Conservation (phyloP, 192 early-diverging fungal genomes). For the Gonapodya sp. region DNA sequence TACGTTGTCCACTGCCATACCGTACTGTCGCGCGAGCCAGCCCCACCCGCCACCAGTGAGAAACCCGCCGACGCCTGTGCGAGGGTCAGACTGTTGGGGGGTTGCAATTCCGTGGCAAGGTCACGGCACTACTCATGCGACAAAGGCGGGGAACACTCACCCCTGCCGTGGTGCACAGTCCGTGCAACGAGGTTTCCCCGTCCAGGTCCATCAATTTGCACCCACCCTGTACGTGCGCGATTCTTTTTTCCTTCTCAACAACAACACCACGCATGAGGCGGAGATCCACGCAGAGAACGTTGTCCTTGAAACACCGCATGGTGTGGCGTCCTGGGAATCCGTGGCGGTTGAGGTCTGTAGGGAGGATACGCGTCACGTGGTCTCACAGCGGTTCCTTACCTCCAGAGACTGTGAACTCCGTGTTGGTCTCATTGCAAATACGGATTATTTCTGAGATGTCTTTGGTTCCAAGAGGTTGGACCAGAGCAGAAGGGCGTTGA, state of each 20-base stretch:
- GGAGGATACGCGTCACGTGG: no score
- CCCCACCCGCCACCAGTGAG: conserved; percentile 8
- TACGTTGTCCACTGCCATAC: conserved; percentile 3
- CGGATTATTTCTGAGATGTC: conserved; percentile 2
- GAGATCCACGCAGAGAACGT: conserved; percentile 1
- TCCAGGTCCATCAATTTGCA: background rate
- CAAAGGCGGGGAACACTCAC: no score
- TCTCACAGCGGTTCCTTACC: background rate
- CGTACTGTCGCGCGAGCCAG: conserved; percentile 8
- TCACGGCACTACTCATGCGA: no score
- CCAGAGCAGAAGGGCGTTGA: background rate
- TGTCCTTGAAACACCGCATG: conserved; percentile 7
- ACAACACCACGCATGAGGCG: conserved; percentile 5
- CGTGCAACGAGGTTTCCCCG: background rate
- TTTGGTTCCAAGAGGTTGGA: background rate
- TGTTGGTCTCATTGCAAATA: background rate
- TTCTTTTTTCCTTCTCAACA: background rate
- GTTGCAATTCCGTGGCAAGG: no score
- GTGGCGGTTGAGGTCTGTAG: no score
- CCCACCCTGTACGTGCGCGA: conserved; percentile 7
- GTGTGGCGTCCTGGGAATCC: conserved; percentile 3
- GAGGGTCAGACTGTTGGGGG: background rate
- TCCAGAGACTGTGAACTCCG: conserved; percentile 8
- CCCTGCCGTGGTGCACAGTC: conserved; percentile 8
- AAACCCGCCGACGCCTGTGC: conserved; percentile 11